A percentile compares a stretch with the other conserved stretches of the same genome.
phyloP scores from a whole-genome alignment of 768 basidiomycete genomes.

The Zangia roseola region DNA sequence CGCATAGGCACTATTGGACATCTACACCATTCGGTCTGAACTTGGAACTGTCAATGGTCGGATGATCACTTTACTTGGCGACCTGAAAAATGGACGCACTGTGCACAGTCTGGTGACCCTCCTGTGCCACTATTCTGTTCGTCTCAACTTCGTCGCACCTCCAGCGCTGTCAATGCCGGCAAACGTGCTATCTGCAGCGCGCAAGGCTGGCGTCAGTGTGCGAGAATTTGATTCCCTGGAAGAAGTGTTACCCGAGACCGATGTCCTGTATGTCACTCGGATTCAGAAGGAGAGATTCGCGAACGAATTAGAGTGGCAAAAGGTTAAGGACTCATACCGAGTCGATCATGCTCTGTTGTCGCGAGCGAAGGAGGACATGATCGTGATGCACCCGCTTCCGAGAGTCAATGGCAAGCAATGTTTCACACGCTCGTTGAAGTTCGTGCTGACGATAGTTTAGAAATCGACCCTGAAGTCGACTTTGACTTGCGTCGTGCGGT shows the following conservation, averaged over 20 bases:
- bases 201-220: constrained; percentile 78
- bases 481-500: constrained; percentile 92
- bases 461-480: constrained; percentile 99
- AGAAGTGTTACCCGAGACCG: constrained; percentile 87
- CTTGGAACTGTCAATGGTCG: constrained; percentile 97
- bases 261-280: constrained; percentile 95
- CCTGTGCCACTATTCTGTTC: constrained; percentile 88
- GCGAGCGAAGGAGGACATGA: constrained; percentile 94
- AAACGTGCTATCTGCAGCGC: constrained; percentile 76
- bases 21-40: constrained; percentile 96
- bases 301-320: constrained; percentile 78
- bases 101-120: constrained; percentile 95
- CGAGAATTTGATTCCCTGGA: constrained; percentile 85
- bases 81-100: constrained; percentile 96
- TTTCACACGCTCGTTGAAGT: background rate
- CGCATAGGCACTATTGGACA: constrained; percentile 71
- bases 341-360: constrained; percentile 93
- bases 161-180: constrained; percentile 86
- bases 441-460: constrained; percentile 40
- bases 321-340: constrained; percentile 89
- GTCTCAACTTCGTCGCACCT: constrained; percentile 94
- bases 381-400: constrained; percentile 99
- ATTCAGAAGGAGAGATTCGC: constrained; percentile 94
- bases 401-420: constrained; percentile 71
- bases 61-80: constrained; percentile 89